Evolutionary conservation across 2,329 filamentous ascomycete genomes (phyloP), one percentile per base, ranked within the genome.

Genomic region (Atkinsonella texensis): DNA sequence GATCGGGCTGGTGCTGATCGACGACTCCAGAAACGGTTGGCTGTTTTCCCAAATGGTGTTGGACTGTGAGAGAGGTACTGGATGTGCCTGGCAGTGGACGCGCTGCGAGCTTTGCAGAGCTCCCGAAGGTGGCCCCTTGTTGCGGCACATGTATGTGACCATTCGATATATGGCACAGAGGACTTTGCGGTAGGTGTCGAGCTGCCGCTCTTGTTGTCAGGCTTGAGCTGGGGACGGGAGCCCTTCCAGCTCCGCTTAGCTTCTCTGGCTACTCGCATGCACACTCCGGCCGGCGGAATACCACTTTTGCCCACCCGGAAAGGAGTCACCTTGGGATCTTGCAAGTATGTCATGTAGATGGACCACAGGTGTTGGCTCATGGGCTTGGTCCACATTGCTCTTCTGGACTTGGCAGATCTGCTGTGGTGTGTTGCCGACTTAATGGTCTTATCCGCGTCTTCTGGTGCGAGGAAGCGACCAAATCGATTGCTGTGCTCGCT

Each of bases 331-430:
- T 79, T 80, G 45, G 82, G 81, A 57, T 85, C 82, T 61, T 83
- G 78, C 41, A 85, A 68, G 58, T 85, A 85, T 49, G 81, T 68
- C 53, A 77, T 68, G 60, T 84, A 85, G 1, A 78, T 83, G 5
- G 77, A 73, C 82, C 82, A 85, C 10, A 85, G 65, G 58, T 85
- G 82, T 12, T 76, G 70, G 65, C 73, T 80, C 79, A 85, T 84
- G 17, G 78, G 74, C 54, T 76, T 77, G 4, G 80, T 83, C 82
- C 82, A 85, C 0, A 73, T 74, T 1, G 77, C 76, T 61, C 75
- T 80, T 53, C 76, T 69, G 35, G 65, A 59, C 51, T 68, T 69
- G 23, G 57, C 56, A 48, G 57, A 52, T 45, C 33, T 56, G 48
- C 46, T 46, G 39, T 48, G 57, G 49, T 40, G 58, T 23, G 23